phyloP scores from a whole-genome alignment of 768 basidiomycete genomes.

The Mycena latifolia region DNA sequence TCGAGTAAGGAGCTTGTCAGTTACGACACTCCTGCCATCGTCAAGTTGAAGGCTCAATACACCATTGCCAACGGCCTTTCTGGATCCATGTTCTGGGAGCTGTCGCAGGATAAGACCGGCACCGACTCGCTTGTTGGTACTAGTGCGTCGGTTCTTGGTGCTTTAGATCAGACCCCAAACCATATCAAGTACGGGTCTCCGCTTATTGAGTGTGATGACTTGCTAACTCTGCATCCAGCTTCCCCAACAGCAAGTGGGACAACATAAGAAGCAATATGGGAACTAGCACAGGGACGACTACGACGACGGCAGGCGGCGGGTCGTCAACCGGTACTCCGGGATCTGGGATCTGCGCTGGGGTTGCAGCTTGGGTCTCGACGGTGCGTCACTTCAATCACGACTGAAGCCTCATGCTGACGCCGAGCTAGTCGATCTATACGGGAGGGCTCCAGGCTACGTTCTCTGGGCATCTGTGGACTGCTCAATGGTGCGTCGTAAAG shows the following conservation, averaged over 20 bases:
- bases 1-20: constrained; percentile 76
- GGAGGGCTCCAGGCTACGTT: constrained; percentile 62
- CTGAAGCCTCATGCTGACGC: not conserved
- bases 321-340: constrained; percentile 42
- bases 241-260: constrained; percentile 77
- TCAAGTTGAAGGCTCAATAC: constrained; percentile 75
- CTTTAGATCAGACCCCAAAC: constrained; percentile 73
- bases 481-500: constrained; percentile 55
- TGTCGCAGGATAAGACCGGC: constrained; percentile 73
- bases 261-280: constrained; percentile 78
- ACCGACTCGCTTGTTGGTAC: constrained; percentile 69
- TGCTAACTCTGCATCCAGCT: constrained; percentile 51
- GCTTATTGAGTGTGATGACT: not conserved
- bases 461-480: constrained; percentile 67
- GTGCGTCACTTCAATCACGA: constrained; percentile 40
- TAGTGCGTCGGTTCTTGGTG: constrained; percentile 59
- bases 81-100: constrained; percentile 83
- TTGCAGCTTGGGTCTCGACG: constrained; percentile 61
- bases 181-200: constrained; percentile 63
- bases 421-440: constrained; percentile 53
- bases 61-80: constrained; percentile 69
- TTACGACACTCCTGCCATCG: constrained; percentile 82
- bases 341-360: constrained; percentile 52
- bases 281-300: constrained; percentile 35
- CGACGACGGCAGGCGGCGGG: constrained; percentile 40